A percentile compares a stretch with the other conserved stretches of the same genome.
phyloP scores from a whole-genome alignment of 768 basidiomycete genomes.

The Macrocybe gigantea region DNA sequence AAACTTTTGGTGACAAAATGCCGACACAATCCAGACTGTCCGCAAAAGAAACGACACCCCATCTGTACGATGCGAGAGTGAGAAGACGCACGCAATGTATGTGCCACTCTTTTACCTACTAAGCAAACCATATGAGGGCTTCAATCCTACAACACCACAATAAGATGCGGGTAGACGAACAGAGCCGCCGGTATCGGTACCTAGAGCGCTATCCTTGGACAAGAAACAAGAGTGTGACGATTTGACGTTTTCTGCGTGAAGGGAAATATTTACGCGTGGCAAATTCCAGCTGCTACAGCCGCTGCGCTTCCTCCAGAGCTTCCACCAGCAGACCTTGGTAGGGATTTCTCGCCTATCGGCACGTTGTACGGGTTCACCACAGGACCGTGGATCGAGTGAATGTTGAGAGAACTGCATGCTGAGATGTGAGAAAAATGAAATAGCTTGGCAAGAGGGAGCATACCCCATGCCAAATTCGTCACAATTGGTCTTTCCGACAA shows the following conservation, averaged over 20 bases:
- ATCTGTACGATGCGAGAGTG: constrained; percentile 34
- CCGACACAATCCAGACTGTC: constrained; percentile 96
- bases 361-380: constrained; percentile 67
- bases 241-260: not conserved
- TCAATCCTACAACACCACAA: constrained; percentile 87
- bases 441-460: constrained; percentile 13
- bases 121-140: constrained; percentile 91
- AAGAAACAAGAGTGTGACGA: constrained; percentile 1
- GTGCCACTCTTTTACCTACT: constrained; percentile 51
- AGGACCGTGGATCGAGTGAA: constrained; percentile 67
- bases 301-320: constrained; percentile 96
- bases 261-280: constrained; percentile 61
- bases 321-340: constrained; percentile 73
- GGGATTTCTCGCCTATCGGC: constrained; percentile 16
- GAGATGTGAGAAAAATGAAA: not conserved
- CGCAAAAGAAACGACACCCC: constrained; percentile 90
- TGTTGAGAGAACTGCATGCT: constrained; percentile 63
- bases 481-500: constrained; percentile 89
- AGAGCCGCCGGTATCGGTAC: constrained; percentile 95
- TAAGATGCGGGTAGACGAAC: constrained; percentile 91
- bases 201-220: constrained; percentile 58
- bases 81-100: not conserved
- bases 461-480: constrained; percentile 99
- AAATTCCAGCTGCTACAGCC: constrained; percentile 81
- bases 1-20: constrained; percentile 55